Base-by-base conservation (phyloP, 2,329 filamentous ascomycete genomes). In the Cercospora sp. region DNA sequence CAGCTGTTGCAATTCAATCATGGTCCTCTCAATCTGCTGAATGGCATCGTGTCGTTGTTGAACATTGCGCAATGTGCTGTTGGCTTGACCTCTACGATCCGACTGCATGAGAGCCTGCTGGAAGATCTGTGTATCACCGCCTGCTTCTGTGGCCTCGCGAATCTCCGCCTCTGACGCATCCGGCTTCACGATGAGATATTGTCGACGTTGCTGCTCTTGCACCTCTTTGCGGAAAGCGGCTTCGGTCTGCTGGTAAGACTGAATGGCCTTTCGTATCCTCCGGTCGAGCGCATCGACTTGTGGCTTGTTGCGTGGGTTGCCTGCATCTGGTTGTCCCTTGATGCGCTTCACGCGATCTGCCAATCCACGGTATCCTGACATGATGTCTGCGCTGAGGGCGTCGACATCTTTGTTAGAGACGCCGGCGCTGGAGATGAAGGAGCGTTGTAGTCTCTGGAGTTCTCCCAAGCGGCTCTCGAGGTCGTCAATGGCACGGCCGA, bases 11-110 rank as follows among this genome's bases (percentile, higher is more conserved):
- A 99, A 85, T 81, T 97, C 91, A 10, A 92, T 88, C 87, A 98
- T 91, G 78, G 96, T 91, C 77, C 88, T 85, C 83, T 97, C 93
- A 77, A 98, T 97, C 85, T 96, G 94, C 81, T 93, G 88, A 73
- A 99, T 91, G 51, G 92, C 93, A 63, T 88, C 88, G 79, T 97
- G 93, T 73, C 95, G 91, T 76, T 91, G 88, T 79, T 91, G 87
- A 40, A 97, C 93, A 72, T 92, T 92, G 73, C 87, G 87, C 66
- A 97, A 85, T 40, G 93, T 92, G 43, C 89, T 88, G 72, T 91
- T 89, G 51, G 93, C 92, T 80, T 96, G 91, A 61, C 93, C 92
- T 77, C 89, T 88, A 76, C 92, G 90, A 81, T 91, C 91, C 79
- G 89, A 91, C 82, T 90, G 88, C 84, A 96, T 88, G 76, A 97